phyloP scores from a whole-genome alignment of 306 rosid species.

The Glycyrrhiza uralensis region DNA sequence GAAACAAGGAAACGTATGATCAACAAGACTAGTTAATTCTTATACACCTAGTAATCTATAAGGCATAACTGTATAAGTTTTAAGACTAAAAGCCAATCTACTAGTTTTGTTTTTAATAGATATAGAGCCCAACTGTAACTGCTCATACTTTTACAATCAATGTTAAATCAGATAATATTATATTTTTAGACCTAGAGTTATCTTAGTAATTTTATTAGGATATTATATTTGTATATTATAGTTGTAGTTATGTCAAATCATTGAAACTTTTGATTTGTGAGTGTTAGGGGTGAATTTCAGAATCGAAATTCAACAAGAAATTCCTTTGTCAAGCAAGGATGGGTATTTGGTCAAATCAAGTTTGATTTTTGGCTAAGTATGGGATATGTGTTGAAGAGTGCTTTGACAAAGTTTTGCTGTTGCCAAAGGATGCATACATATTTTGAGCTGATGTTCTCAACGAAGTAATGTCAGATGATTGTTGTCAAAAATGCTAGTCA shows the following conservation, averaged over 20 bases:
- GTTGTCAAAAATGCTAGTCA: too few relatives aligned
- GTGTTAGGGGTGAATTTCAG: too few relatives aligned
- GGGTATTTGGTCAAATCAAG: too few relatives aligned
- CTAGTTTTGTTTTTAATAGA: neutral
- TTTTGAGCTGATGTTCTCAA: too few relatives aligned
- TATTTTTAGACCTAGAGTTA: neutral
- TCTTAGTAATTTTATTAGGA: neutral
- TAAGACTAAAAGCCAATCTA: neutral
- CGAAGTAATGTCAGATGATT: too few relatives aligned
- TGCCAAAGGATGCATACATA: too few relatives aligned
- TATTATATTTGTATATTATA: neutral
- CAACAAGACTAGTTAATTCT: conserved; percentile 13
- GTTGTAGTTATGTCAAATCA: neutral
- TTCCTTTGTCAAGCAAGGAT: too few relatives aligned
- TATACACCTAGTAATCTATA: neutral
- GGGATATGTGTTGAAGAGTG: too few relatives aligned
- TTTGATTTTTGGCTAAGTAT: too few relatives aligned
- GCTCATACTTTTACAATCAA: neutral
- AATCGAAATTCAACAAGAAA: too few relatives aligned
- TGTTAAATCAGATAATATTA: neutral
- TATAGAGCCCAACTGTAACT: neutral
- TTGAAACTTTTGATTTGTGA: neutral
- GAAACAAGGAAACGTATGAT: conserved; percentile 9
- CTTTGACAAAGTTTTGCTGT: too few relatives aligned
- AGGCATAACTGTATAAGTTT: neutral